phyloP scores from a whole-genome alignment of 768 basidiomycete genomes.

The Termitomyces sp. region DNA sequence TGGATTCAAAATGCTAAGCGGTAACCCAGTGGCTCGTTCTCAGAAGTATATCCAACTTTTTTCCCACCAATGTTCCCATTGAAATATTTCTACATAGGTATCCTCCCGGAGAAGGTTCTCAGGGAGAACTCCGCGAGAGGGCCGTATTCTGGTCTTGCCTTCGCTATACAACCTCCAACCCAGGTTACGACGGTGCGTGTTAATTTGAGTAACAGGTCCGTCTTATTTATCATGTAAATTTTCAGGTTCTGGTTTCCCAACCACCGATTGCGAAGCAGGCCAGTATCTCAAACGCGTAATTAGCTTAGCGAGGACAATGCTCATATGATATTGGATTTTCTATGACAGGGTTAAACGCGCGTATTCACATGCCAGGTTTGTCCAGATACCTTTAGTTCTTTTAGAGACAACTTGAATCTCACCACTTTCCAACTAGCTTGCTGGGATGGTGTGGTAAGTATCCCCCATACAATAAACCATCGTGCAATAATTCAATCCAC shows the following conservation, averaged over 20 bases:
- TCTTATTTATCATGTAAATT: slow-evolving; percentile 1
- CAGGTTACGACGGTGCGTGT: slow-evolving; percentile 27
- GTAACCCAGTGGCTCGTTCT: slow-evolving; percentile 35
- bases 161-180: slow-evolving; percentile 30
- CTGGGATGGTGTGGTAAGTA: slow-evolving; percentile 38
- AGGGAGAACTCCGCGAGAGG: slow-evolving; percentile 38
- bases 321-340: slow-evolving; percentile 8
- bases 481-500: neutral
- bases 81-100: slow-evolving; percentile 23
- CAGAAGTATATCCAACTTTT: slow-evolving; percentile 26
- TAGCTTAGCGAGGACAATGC: neutral
- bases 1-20: slow-evolving; percentile 43
- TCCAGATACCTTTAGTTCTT: neutral
- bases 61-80: neutral
- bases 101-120: slow-evolving; percentile 31
- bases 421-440: slow-evolving; percentile 24
- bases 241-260: slow-evolving; percentile 38
- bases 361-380: slow-evolving; percentile 35
- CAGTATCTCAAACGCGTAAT: neutral
- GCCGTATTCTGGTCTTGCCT: slow-evolving; percentile 40
- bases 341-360: slow-evolving; percentile 32
- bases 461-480: neutral
- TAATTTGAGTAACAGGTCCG: neutral
- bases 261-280: slow-evolving; percentile 39
- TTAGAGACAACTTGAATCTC: neutral